Evolutionary conservation across 192 early-diverging fungal genomes (phyloP).

Genomic region (Podila minutissima): DNA sequence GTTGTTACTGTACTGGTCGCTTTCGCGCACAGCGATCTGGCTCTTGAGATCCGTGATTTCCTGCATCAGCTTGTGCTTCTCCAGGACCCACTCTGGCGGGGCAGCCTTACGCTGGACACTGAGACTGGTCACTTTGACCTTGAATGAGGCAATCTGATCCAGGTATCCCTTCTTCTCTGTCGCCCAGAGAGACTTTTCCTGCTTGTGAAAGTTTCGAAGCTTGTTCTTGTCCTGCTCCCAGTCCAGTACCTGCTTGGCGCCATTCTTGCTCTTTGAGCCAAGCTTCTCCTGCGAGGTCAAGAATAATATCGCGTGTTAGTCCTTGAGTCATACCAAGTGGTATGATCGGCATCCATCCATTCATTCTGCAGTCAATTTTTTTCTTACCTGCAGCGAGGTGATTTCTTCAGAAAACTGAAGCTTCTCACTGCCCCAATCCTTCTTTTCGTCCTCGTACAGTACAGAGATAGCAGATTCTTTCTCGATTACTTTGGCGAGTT

Average conservation of each 20-base stretch:
- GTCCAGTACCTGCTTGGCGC: constrained; percentile 16
- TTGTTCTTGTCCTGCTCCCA: constrained; percentile 24
- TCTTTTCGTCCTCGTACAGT: constrained; percentile 1
- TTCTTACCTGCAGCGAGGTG: constrained; percentile 16
- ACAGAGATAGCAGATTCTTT: background rate
- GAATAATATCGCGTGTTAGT: background rate
- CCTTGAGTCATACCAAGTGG: background rate
- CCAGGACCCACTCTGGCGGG: constrained; percentile 39
- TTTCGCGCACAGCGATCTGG: constrained; percentile 21
- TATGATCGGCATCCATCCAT: background rate
- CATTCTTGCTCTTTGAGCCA: background rate
- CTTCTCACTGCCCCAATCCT: constrained; percentile 18
- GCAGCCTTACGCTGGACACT: constrained; percentile 22
- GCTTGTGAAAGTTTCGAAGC: constrained; percentile 18
- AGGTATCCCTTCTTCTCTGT: constrained; percentile 31
- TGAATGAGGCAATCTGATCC: constrained; percentile 47
- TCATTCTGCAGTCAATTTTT: too few relatives aligned
- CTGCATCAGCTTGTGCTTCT: constrained; percentile 25
- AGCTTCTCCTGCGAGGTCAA: constrained; percentile 15
- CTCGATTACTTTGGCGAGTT: constrained; percentile 4
- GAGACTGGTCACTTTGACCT: constrained; percentile 29
- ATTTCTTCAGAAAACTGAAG: constrained; percentile 14
- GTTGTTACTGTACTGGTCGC: constrained; percentile 16
- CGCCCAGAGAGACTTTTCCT: constrained; percentile 25
- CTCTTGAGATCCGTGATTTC: constrained; percentile 24